Evolutionary conservation across 805 yeast species (phyloP).

Genomic region (Saturnispora mendoncae): DNA sequence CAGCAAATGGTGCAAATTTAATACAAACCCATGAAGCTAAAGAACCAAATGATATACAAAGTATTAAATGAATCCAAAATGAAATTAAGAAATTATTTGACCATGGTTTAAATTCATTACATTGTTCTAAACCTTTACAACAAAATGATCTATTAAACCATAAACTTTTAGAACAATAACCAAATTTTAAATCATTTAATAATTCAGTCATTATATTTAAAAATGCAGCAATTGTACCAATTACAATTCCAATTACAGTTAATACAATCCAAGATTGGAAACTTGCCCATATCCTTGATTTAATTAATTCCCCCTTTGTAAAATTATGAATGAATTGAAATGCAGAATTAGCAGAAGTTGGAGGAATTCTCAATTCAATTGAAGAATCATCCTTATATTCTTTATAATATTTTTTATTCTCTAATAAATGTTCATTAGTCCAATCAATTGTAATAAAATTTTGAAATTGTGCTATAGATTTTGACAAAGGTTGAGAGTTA

Average conservation of each 20-base stretch:
- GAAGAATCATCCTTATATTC: slow-evolving; percentile 6
- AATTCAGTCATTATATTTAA: slow-evolving; percentile 79
- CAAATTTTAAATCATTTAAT: slow-evolving; percentile 69
- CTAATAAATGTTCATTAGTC: slow-evolving; percentile 51
- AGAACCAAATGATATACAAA: slow-evolving; percentile 55
- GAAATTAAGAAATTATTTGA: slow-evolving; percentile 34
- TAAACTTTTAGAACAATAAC: slow-evolving; percentile 64
- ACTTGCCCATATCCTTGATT: slow-evolving; percentile 19
- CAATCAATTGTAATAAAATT: slow-evolving; percentile 63
- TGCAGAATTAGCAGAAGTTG: slow-evolving; percentile 11
- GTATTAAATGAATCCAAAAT: slow-evolving; percentile 49
- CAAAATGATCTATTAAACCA: slow-evolving; percentile 71
- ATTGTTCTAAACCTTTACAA: slow-evolving; percentile 52
- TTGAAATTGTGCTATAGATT: slow-evolving; percentile 33
- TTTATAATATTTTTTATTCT: slow-evolving; percentile 30
- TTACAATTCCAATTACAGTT: slow-evolving; percentile 61
- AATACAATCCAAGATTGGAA: slow-evolving; percentile 65
- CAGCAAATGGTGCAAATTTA: slow-evolving; percentile 75
- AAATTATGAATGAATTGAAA: slow-evolving; percentile 12
- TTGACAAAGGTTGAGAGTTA: not conserved
- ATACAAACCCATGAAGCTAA: slow-evolving; percentile 63
- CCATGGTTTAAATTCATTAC: slow-evolving; percentile 69
- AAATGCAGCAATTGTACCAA: slow-evolving; percentile 79
- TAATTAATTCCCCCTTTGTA: slow-evolving; percentile 8
- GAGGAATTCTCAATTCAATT: not conserved